Base-by-base conservation (phyloP, 2,329 filamentous ascomycete species). In the Fusarium sp. region DNA sequence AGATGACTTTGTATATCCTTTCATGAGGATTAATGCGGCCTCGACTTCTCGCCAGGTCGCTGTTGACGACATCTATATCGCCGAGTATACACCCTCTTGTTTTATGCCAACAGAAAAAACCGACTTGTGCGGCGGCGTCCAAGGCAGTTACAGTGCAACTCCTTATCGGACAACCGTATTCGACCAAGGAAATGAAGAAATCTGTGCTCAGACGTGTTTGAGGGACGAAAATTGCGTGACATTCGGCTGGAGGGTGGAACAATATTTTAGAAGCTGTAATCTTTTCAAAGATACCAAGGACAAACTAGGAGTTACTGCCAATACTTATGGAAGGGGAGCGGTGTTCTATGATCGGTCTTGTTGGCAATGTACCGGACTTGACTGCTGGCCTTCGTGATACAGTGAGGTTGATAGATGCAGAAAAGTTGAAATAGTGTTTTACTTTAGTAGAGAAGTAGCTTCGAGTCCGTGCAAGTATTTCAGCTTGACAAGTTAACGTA, bases 31-130 rank as follows among this genome's bases (percentile, higher is more conserved):
- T 4, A 47, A 40, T 18, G 11, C n/a, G 10, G 20, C 13, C 10
- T 30, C 38, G 11, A 36, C 5, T 4, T 12, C 34, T 18, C 45
- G 58, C 4, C 23, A 23, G n/a, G 45, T 52, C n/a, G 55, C 45
- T 20, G 15, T 62, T 16, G 56, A 46, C 18, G 40, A 62, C 12
- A 45, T 62, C 12, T 61, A 61, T 16, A 45, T 53, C n/a, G 28
- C 38, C 28, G 45, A 62, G 34, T 60, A 46, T n/a, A 12, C 8
- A 38, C 38, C 56, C 10, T 34, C 56, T n/a, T 61, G 38, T 23
- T 20, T 20, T 12, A 16, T 40, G n/a, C 38, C 38, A 18, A 37
- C 23, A 53, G n/a, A 18, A 20, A 37, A 30, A 6, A 40, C 38
- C 12, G 47, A 44, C 8, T 11, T 38, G 2, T 62, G 56, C 16